Conservation (phyloP, 176 grass and related monocot species). For the Carex pumila region DNA sequence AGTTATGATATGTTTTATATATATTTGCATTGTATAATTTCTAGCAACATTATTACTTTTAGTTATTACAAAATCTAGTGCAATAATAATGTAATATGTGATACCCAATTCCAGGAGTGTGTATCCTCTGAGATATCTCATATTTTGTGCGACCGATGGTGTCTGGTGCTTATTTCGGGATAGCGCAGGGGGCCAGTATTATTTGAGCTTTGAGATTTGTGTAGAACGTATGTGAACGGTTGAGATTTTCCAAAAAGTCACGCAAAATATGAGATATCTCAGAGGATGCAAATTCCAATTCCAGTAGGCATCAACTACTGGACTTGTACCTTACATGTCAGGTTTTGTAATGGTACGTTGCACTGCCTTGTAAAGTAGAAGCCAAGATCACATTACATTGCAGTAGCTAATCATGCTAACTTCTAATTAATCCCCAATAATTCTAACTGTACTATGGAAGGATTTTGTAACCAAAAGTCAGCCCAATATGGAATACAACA, state of each 20-base stretch:
- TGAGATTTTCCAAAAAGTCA: too few relatives aligned
- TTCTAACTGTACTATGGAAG: background rate
- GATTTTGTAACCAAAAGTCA: background rate
- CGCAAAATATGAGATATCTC: too few relatives aligned
- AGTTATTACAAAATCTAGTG: background rate
- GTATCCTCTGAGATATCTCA: too few relatives aligned
- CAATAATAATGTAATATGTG: background rate
- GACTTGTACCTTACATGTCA: background rate
- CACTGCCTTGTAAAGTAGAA: background rate
- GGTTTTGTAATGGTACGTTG: background rate
- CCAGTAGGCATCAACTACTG: background rate
- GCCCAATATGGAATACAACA: background rate
- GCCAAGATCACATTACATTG: background rate
- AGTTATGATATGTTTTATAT: background rate
- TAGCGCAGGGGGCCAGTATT: too few relatives aligned
- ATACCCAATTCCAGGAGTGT: background rate
- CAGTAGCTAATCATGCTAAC: background rate
- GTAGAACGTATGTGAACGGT: too few relatives aligned
- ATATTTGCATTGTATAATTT: background rate
- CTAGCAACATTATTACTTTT: background rate
- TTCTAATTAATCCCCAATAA: background rate
- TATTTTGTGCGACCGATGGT: too few relatives aligned
- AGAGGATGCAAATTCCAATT: too few relatives aligned
- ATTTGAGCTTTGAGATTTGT: too few relatives aligned
- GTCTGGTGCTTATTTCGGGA: too few relatives aligned